Percentiles rank a stretch among this genome's conserved stretches.
These are phyloP conservation scores for Globisporangium recalcitrans DNA, from an alignment of 352 stramenopile species.

Conservation along the genomic window DNA sequence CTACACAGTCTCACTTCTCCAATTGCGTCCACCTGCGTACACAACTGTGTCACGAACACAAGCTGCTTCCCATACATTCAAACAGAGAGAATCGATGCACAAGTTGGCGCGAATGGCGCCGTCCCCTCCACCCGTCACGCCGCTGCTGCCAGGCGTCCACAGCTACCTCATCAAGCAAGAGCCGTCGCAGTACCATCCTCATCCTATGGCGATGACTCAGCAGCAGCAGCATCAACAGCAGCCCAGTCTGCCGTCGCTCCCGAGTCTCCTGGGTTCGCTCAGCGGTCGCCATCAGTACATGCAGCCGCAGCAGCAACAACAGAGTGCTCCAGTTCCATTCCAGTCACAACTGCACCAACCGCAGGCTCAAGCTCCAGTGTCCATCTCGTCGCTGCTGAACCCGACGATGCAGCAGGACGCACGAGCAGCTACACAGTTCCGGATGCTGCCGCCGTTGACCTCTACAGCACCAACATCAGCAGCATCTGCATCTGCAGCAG, in stretches of 20 bases:
- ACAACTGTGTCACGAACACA: too few species aligned
- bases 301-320: not conserved
- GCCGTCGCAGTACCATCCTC: not conserved
- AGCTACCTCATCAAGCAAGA: constrained; percentile 15
- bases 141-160: constrained; percentile 12
- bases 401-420: constrained; percentile 1
- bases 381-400: constrained; percentile 15
- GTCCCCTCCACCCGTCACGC: not conserved
- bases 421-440: not conserved
- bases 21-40: not conserved
- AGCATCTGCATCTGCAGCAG: too few species aligned
- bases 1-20: constrained; percentile 13
- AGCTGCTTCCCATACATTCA: too few species aligned
- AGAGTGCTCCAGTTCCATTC: not conserved
- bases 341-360: not conserved
- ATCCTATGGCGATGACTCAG: not conserved
- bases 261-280: constrained; percentile 10
- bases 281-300: not conserved
- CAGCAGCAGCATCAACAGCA: not conserved
- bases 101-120: constrained; percentile 3
- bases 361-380: constrained; percentile 1
- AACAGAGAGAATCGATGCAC: constrained; percentile 11
- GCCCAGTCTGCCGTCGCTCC: constrained; percentile 7
- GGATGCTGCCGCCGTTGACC: not conserved
- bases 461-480: too few species aligned